Base-by-base conservation (phyloP, 306 rosid genomes). In the Acacia confusa region DNA sequence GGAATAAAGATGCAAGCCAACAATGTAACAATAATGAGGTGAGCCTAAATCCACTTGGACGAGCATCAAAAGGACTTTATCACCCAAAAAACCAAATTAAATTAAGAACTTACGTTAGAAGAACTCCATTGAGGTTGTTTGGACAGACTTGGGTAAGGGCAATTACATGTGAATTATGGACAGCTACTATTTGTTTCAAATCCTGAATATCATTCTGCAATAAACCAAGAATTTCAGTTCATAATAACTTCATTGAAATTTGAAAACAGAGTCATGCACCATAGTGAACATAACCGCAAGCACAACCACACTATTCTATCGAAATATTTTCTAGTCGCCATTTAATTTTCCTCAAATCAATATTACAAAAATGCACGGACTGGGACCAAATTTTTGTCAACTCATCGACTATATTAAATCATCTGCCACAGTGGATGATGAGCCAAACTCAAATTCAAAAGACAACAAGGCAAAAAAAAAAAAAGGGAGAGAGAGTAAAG, bases 161-260 rank as follows among this genome's bases (percentile, higher is more conserved):
- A 58, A 63, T 24, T 58, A 65, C 82, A 83, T 96, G 99, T 30
- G 99, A 94, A 82, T 77, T 87, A 82, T 96, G 99, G 79, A 84
- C 89, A 57, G 90, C 77, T 63, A 70, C 89, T 67, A 84, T 57
- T 84, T 91, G 97, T 75, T 90, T 95, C 40, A 71, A 66, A 82
- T 95, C 99, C 89, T 86, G 98, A 84, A 77, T 86, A 73, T 89
- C 92, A 76, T 81, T 92, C 97, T 96, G 72, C 84, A 86, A 20
- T 44, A 40, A 76, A 84, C 67, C 64, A 85, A 63, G 83, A 50
- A 78, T 55, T 69, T 34, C 75, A 71, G 48, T 82, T 87, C 77
- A 89, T 70, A 38, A 69, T 63, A 43, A 53, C 48, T 41, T 57
- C 34, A 57, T 25, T 69, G 30, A 80, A 76, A 80, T 30, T 52